Evolutionary conservation across 164 flowering plant genomes (phyloP), one percentile per base, ranked within the genome.

Genomic region (Litsea cubeba): DNA sequence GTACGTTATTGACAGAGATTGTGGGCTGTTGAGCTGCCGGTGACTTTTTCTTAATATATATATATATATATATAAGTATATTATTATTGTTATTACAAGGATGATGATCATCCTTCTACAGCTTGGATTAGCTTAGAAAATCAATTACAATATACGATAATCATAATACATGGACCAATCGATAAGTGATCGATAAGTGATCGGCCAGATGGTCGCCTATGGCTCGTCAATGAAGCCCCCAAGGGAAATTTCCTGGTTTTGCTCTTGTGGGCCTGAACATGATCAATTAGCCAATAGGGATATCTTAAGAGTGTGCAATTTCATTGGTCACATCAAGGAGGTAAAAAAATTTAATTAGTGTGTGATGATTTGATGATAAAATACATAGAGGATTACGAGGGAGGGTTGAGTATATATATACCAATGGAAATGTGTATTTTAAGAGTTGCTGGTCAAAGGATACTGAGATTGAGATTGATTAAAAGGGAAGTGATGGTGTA

Each of bases 21-120:
- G 64, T 62, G 63, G 72, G 74, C 74, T 62, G 78, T 70, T 75
- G 74, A 75, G 78, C 78, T 63, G 74, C 70, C 69, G 17, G 30
- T 28, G 71, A 67, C 71, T 51, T 51, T 2, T 22, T 67, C 50
- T 46, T 62, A 22, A 24, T 28, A 26, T 62, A n/a, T n/a, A n/a
- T 26, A 46, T 30, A 4, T 8, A 23, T 51, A 20, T 20, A 62
- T 26, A 26, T 3, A 26, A 26, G 28, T 26, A 26, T 30, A 23
- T 25, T 14, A 11, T 11, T 12, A 63, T 63, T 25, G 2, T 63
- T 12, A 10, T 25, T 63, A 63, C 60, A 54, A 3, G 60, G 4
- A 54, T 3, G 17, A 54, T 51, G 12, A 54, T 54, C 5, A 18
- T 2, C 17, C 17, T 54, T 54, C 5, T 54, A 54, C 17, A 54